Conservation (phyloP, 768 basidiomycete genomes). For the Lactarius sp. region DNA sequence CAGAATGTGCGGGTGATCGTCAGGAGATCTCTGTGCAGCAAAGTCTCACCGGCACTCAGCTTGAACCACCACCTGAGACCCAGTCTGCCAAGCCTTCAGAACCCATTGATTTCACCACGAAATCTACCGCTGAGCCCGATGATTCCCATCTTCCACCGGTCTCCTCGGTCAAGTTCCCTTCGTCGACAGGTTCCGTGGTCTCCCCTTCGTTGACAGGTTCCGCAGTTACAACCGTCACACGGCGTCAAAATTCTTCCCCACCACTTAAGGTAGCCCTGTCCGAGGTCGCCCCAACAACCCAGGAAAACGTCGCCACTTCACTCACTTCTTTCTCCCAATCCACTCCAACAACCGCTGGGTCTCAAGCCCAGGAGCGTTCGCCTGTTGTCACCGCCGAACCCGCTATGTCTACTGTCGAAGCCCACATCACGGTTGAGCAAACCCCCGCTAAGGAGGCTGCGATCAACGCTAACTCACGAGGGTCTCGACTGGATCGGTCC, state of each 20-base stretch:
- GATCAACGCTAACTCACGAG: background rate
- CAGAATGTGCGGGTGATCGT: background rate
- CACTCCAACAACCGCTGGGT: conserved; percentile 1
- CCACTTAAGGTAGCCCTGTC: background rate
- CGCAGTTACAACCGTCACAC: background rate
- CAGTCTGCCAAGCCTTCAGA: background rate
- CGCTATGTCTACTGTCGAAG: background rate
- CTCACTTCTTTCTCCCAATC: background rate
- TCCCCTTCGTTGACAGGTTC: conserved; percentile 1
- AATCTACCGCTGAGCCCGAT: background rate
- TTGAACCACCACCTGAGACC: background rate
- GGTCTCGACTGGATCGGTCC: background rate
- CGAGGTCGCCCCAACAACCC: background rate
- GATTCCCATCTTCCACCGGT: background rate
- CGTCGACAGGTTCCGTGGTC: background rate
- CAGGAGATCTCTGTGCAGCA: background rate
- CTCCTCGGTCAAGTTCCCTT: background rate
- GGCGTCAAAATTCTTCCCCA: background rate
- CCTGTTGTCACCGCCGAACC: background rate
- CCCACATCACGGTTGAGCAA: conserved; percentile 5
- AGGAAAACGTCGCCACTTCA: background rate
- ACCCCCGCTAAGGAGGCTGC: conserved; percentile 2
- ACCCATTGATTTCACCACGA: background rate
- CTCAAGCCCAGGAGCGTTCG: background rate
- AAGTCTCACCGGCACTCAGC: background rate